Conservation (phyloP, 768 basidiomycete genomes). For the Phaffia australis region DNA sequence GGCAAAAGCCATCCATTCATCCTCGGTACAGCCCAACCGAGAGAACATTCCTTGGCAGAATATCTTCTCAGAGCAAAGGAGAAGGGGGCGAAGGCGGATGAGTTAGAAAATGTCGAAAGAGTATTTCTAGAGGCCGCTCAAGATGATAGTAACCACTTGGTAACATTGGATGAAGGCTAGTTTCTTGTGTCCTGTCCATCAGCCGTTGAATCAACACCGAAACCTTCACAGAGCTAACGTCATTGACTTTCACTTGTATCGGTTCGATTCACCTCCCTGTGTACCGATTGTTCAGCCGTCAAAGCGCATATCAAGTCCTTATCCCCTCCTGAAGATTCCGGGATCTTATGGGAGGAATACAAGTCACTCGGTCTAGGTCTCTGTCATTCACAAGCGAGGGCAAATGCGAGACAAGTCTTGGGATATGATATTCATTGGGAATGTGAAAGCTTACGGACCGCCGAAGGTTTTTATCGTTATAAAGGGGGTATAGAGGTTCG, state of each 20-base stretch:
- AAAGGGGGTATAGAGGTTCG: conserved; percentile 61
- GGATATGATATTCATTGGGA: conserved; percentile 70
- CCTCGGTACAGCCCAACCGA: conserved; percentile 38
- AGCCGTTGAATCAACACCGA: too few relatives aligned
- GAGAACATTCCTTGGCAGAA: conserved; percentile 50
- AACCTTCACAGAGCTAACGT: too few relatives aligned
- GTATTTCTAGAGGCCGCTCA: conserved; percentile 25
- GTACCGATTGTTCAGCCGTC: background rate
- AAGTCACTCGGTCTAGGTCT: conserved; percentile 12
- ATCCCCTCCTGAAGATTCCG: conserved; percentile 20
- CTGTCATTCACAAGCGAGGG: conserved; percentile 2
- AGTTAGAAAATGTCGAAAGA: conserved; percentile 24
- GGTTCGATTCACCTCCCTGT: conserved; percentile 1
- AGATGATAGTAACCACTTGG: conserved; percentile 22
- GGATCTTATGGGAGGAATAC: background rate
- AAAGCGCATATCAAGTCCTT: conserved; percentile 4
- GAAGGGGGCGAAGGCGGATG: conserved; percentile 44
- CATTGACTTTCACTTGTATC: too few relatives aligned
- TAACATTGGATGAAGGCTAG: conserved; percentile 9
- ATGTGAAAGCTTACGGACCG: conserved; percentile 77
- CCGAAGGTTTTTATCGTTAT: conserved; percentile 84
- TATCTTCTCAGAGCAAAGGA: conserved; percentile 55
- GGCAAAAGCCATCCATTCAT: conserved; percentile 45
- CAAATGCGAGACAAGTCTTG: background rate
- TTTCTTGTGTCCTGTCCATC: conserved; percentile 25